phyloP scores from a whole-genome alignment of 2,329 filamentous ascomycete genomes.

The Alternaria gaisen region DNA sequence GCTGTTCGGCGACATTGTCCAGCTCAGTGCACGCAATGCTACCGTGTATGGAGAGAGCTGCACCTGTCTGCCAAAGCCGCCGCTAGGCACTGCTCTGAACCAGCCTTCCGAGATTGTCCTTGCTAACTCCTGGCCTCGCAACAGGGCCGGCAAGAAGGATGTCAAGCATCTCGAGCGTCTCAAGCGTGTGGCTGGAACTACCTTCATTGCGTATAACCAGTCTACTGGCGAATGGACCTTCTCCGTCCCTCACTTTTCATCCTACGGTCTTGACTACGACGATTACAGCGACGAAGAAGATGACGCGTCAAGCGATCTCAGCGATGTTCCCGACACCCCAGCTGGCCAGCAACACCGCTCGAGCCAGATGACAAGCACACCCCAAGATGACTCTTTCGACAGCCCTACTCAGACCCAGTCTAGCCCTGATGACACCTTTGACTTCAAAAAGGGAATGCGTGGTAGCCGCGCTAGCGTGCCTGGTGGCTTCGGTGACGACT shows the following conservation, averaged over 20 bases:
- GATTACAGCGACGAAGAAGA: slow-evolving; percentile 71
- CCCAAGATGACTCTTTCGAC: slow-evolving; percentile 48
- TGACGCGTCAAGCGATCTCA: slow-evolving; percentile 47
- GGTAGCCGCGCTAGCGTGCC: slow-evolving; percentile 67
- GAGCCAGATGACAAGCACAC: slow-evolving; percentile 46
- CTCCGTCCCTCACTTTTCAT: slow-evolving; percentile 94
- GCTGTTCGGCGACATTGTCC: slow-evolving; percentile 79
- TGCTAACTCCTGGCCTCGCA: slow-evolving; percentile 91
- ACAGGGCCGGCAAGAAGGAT: slow-evolving; percentile 71
- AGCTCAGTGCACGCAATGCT: slow-evolving; percentile 78
- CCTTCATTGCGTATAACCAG: slow-evolving; percentile 80
- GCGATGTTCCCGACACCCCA: slow-evolving; percentile 57
- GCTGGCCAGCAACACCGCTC: slow-evolving; percentile 42
- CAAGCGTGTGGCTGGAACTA: slow-evolving; percentile 79
- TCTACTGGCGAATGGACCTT: slow-evolving; percentile 90
- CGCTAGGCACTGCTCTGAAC: slow-evolving; percentile 87
- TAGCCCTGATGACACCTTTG: slow-evolving; percentile 63
- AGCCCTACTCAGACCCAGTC: slow-evolving; percentile 54
- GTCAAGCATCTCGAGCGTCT: slow-evolving; percentile 86
- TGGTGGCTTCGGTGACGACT: slow-evolving; percentile 78
- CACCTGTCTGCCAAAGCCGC: slow-evolving; percentile 71
- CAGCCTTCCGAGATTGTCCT: slow-evolving; percentile 88
- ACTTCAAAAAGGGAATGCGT: slow-evolving; percentile 63
- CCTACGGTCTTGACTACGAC: slow-evolving; percentile 83
- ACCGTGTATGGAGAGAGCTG: slow-evolving; percentile 78